Evolutionary conservation across 179 eudicot species (phyloP).

Genomic region (Carnegiea gigantea): DNA sequence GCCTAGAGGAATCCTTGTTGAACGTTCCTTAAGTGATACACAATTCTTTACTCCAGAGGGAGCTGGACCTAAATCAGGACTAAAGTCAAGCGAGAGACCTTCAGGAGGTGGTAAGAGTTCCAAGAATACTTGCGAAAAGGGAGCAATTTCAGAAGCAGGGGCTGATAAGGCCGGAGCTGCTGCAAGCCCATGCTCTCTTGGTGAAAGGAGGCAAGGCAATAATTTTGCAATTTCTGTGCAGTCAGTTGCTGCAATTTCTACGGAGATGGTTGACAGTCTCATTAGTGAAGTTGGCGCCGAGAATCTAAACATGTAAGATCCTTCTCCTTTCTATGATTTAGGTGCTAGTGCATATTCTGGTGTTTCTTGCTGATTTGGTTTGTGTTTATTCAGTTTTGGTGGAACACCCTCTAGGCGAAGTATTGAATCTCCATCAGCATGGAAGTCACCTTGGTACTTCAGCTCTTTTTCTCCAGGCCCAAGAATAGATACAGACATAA

Average conservation of each 20-base stretch:
- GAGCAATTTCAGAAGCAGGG: conserved; percentile 34
- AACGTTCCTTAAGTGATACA: conserved; percentile 40
- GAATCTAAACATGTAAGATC: conserved; percentile 49
- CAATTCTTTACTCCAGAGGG: conserved; percentile 50
- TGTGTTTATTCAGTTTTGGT: conserved; percentile 46
- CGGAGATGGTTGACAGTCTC: conserved; percentile 42
- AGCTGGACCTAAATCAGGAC: conserved; percentile 30
- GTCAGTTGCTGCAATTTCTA: conserved; percentile 32
- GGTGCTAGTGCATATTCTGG: neutral
- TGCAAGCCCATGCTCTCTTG: conserved; percentile 33
- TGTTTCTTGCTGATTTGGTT: neutral
- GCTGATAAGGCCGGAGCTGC: conserved; percentile 31
- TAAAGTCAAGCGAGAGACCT: conserved; percentile 19
- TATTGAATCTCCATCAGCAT: conserved; percentile 94
- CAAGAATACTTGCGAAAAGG: conserved; percentile 36
- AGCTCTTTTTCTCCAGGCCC: conserved; percentile 69
- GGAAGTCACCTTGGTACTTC: conserved; percentile 96
- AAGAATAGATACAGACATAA: conserved; percentile 76
- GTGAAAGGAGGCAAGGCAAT: conserved; percentile 33
- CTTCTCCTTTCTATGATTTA: conserved; percentile 3
- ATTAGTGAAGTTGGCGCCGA: conserved; percentile 50
- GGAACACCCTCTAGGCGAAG: conserved; percentile 83
- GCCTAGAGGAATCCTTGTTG: conserved; percentile 55
- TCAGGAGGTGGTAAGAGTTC: conserved; percentile 37
- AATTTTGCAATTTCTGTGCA: conserved; percentile 10